These are phyloP conservation scores for Trametes versicolor DNA, from an alignment of 1,284 basidiomycete genomes.

Conservation along the genomic window DNA sequence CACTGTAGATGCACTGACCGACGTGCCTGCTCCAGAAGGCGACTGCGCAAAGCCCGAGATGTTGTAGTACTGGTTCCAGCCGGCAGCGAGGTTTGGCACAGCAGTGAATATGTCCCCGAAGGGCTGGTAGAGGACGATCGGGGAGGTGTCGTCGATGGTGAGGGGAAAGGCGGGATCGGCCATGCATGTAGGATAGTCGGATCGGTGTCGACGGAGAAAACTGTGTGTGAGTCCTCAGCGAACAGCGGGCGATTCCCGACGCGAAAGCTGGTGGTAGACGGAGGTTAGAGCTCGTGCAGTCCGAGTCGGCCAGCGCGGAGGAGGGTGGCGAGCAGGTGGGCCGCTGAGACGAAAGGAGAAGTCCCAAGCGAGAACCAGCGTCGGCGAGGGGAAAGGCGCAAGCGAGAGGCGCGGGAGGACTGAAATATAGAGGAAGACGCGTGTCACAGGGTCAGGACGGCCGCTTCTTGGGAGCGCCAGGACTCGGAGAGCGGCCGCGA, in stretches of 20 bases:
- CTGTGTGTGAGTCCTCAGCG: slow-evolving; percentile 1
- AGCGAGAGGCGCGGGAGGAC: slow-evolving; percentile 24
- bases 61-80: slow-evolving; percentile 73
- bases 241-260: not conserved
- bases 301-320: slow-evolving; percentile 10
- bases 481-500: slow-evolving; percentile 21
- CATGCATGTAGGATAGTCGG: slow-evolving; percentile 53
- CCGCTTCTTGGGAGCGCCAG: slow-evolving; percentile 26
- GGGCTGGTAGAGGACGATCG: slow-evolving; percentile 68
- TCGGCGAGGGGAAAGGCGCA: slow-evolving; percentile 28
- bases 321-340: slow-evolving; percentile 12
- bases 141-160: slow-evolving; percentile 73
- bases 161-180: slow-evolving; percentile 56
- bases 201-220: slow-evolving; percentile 2
- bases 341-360: slow-evolving; percentile 20
- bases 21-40: slow-evolving; percentile 29
- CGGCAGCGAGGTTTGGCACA: slow-evolving; percentile 54
- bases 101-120: slow-evolving; percentile 61
- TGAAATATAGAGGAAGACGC: slow-evolving; percentile 31
- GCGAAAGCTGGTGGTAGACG: not conserved
- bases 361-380: slow-evolving; percentile 32
- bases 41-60: slow-evolving; percentile 56
- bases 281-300: not conserved
- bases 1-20: slow-evolving; percentile 44
- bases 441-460: slow-evolving; percentile 32